These are phyloP conservation scores for Alternaria arbusti DNA, from an alignment of 2,329 filamentous ascomycete species.

Conservation along the genomic window DNA sequence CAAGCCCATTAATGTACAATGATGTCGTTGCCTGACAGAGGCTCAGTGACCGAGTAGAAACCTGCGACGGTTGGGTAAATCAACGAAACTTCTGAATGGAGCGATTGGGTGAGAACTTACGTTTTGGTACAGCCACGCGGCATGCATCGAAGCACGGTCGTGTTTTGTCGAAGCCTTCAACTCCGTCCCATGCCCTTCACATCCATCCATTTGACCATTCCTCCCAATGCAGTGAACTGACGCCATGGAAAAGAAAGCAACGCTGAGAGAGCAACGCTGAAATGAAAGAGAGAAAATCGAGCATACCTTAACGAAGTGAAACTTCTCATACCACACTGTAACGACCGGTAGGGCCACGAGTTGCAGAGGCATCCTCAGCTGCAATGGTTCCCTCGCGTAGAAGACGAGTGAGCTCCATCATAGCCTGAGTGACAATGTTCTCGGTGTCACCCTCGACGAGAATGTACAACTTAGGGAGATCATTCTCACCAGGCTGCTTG, in stretches of 20 bases:
- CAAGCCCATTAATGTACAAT: neutral
- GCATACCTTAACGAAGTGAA: neutral
- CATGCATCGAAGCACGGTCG: neutral
- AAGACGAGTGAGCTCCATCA: conserved; percentile 86
- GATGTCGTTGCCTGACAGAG: neutral
- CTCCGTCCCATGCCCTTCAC: neutral
- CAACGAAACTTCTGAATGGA: neutral
- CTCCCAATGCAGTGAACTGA: conserved; percentile 9
- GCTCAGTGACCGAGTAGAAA: neutral
- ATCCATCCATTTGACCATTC: neutral
- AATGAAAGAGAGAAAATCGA: neutral
- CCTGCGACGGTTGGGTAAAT: conserved; percentile 16
- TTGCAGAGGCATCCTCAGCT: conserved; percentile 79
- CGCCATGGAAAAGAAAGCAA: conserved; percentile 6
- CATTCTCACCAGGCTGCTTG: conserved; percentile 75
- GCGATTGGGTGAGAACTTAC: conserved; percentile 4
- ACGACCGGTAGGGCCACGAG: conserved; percentile 77
- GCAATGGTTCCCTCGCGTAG: conserved; percentile 90
- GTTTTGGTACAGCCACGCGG: neutral
- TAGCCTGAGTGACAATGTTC: conserved; percentile 85
- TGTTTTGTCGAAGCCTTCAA: neutral
- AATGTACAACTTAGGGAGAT: conserved; percentile 94
- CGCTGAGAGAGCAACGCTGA: conserved; percentile 62
- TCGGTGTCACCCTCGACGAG: conserved; percentile 97
- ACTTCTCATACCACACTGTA: conserved; percentile 70